Evolutionary conservation across 2,329 filamentous ascomycete species (phyloP).

Genomic region (Emmonsia crescens): DNA sequence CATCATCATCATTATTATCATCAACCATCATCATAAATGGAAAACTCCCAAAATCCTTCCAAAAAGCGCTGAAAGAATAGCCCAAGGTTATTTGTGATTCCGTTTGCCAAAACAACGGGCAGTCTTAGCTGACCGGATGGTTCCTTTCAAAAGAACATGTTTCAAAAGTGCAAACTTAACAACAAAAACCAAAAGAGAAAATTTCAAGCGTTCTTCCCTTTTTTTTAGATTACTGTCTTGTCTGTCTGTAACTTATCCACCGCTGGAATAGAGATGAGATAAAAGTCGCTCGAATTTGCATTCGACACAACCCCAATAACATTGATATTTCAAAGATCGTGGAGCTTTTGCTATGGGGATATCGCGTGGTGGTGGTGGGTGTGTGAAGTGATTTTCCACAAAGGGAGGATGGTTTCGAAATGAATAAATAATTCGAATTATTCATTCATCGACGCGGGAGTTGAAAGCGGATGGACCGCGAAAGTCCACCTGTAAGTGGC

Average conservation of each 20-base stretch:
- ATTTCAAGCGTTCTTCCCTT: too few species aligned
- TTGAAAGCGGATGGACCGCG: too few species aligned
- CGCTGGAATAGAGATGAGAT: not conserved
- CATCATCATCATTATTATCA: not conserved
- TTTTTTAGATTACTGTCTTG: too few species aligned
- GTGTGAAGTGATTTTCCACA: not conserved
- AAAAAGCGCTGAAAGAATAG: too few species aligned
- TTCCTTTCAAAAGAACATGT: too few species aligned
- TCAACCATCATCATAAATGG: not conserved
- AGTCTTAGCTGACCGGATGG: too few species aligned
- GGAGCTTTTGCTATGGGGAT: not conserved
- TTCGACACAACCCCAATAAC: not conserved
- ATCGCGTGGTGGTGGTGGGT: not conserved
- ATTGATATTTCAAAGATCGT: not conserved
- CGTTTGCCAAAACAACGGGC: too few species aligned
- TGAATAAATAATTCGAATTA: not conserved
- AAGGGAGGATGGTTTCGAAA: not conserved
- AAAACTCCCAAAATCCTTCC: not conserved
- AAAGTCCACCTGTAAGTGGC: too few species aligned
- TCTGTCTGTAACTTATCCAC: not conserved
- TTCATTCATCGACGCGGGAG: not conserved
- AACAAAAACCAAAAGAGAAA: not conserved
- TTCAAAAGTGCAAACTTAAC: not conserved
- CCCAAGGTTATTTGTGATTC: too few species aligned
- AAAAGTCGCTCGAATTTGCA: not conserved